Evolutionary conservation across 768 basidiomycete species (phyloP), one percentile per base, ranked within the genome.

Genomic region (Leccinellum albellum): DNA sequence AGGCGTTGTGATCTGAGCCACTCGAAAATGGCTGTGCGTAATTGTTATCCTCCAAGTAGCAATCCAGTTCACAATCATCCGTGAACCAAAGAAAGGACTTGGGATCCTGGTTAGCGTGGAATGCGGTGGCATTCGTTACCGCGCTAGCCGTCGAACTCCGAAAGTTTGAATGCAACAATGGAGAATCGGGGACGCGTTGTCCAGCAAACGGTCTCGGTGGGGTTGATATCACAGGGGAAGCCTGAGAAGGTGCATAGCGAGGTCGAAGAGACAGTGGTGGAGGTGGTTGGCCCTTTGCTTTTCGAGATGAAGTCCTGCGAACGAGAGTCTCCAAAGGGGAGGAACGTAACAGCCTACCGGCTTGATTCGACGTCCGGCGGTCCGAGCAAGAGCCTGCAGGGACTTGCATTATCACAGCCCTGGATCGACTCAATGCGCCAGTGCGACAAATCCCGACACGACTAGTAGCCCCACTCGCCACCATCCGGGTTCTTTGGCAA

Each of bases 251-350:
- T 37, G 51, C 53, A 45, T 50, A 35, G 40, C 35, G 58, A 55
- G 63, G 56, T 21, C 54, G 60, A 50, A 57, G 58, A 40, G 61
- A 46, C 24, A 56, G 40, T n/a, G 62, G 55, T 28, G 61, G 33
- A 28, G 59, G 33, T 9, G 7, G 12, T 45, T 21, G 44, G 23
- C 8, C 45, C 46, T 50, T 60, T 42, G 46, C n/a, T 31, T 28
- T 59, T 35, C 55, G 57, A 61, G 74, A 74, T 24, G 86, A 86
- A 8, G 83, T 78, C 54, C 74, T 73, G 56, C 80, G 78, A 54
- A 80, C 82, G 49, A 88, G 79, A 3, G 79, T 74, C 40, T 83
- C 80, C 40, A 88, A 75, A 7, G 87, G 87, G 2, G 87, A 88
- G 21, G 78, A 71, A 56, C 70, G 65, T 51, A 74, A 63, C 20